These are phyloP conservation scores for Quercus mongolica DNA, from an alignment of 306 rosid genomes.

Conservation along the genomic window DNA sequence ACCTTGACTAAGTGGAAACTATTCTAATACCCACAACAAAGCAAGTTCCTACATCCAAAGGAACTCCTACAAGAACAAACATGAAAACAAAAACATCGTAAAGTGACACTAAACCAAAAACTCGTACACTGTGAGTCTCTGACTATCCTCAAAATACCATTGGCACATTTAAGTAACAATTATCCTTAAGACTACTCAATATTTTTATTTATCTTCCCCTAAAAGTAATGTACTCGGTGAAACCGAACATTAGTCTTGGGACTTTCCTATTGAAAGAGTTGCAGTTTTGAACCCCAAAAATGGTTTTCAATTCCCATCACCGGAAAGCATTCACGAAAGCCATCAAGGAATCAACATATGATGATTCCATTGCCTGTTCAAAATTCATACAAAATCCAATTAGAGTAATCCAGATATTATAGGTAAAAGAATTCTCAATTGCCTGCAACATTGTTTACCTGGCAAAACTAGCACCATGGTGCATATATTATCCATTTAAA, in stretches of 20 bases:
- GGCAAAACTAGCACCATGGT: conserved; percentile 89
- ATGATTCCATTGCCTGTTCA: conserved; percentile 70
- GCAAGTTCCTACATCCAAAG: not conserved
- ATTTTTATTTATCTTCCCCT: not conserved
- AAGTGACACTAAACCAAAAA: not conserved
- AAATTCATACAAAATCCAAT: not conserved
- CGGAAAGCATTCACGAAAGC: conserved; percentile 67
- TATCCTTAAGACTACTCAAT: not conserved
- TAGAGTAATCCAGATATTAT: not conserved
- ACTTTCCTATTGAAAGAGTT: conserved; percentile 10
- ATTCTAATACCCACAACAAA: not conserved
- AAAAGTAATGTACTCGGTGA: not conserved
- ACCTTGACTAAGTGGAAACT: too few species aligned
- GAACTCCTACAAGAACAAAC: not conserved
- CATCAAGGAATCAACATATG: conserved; percentile 63
- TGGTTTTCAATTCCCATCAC: conserved; percentile 27
- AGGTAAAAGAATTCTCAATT: not conserved
- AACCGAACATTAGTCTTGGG: not conserved
- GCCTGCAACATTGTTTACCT: conserved; percentile 29
- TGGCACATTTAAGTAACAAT: not conserved
- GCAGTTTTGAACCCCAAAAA: not conserved
- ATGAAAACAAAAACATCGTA: too few species aligned
- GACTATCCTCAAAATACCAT: not conserved
- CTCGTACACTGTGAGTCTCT: too few species aligned
- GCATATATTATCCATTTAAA: conserved; percentile 39